A percentile compares a stretch with the other conserved stretches of the same genome.
Evolutionary conservation across 2,329 filamentous ascomycete species (phyloP).

Genomic region (Phialophora chinensis): DNA sequence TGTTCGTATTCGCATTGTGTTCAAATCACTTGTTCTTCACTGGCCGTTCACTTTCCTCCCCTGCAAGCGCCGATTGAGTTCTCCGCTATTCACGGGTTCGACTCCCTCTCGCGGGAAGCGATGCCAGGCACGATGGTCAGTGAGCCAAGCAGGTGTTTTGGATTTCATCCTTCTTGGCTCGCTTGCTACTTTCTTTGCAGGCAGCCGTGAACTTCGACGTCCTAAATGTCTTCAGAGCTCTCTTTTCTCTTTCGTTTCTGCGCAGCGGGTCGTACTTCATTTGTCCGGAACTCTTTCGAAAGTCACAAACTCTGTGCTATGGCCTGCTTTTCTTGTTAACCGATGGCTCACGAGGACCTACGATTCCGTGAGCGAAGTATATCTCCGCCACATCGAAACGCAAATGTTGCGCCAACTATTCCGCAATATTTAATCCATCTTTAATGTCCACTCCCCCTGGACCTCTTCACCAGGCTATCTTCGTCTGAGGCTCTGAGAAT

Average conservation of each 20-base stretch:
- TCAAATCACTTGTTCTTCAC: no score
- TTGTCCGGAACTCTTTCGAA: background rate
- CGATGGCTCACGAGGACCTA: background rate
- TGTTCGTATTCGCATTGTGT: constrained; percentile 1
- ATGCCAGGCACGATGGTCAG: background rate
- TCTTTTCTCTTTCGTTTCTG: background rate
- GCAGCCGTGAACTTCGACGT: background rate
- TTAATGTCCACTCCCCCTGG: background rate
- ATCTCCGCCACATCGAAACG: background rate
- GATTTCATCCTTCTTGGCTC: background rate
- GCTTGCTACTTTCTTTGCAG: background rate
- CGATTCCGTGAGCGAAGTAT: background rate
- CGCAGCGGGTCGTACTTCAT: background rate
- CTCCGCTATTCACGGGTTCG: background rate
- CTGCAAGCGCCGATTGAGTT: background rate
- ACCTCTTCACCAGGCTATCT: background rate
- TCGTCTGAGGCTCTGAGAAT: background rate
- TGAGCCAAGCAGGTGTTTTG: background rate
- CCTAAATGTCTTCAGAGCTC: background rate
- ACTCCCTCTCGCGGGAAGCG: background rate
- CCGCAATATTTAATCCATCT: background rate
- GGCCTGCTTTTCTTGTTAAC: background rate
- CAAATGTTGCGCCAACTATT: background rate
- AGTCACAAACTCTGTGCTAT: background rate
- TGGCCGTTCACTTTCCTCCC: background rate